Evolutionary conservation across 192 early-diverging fungal genomes (phyloP), one percentile per base, ranked within the genome.

Genomic region (Entomortierella beljakovae): DNA sequence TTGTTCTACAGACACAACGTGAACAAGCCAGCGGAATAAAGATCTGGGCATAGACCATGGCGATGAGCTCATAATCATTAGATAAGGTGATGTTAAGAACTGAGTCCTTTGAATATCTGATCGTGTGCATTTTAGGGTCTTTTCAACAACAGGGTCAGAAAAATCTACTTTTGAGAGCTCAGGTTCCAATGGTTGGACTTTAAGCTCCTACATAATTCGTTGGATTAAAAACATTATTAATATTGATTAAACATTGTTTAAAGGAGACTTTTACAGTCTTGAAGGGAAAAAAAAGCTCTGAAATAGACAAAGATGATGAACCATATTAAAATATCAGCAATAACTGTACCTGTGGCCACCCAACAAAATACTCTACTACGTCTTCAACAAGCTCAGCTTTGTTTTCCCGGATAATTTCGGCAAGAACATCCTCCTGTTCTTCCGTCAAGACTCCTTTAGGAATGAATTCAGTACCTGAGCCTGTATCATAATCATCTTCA

Each of bases 41-140:
- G 67, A 68, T 23, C 61, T 54, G 18, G 75, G 75, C 75, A 79
- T 79, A 0, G 53, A 50, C 75, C 75, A 79, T 1, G 67, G 52
- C 18, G 75, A 57, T 10, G 60, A 51, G 32, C 61, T 52, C 6
- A 69, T 33, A n/a, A 70, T 54, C 31, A 40, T 46, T 33, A 79
- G 38, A 34, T 37, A 79, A 2, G 57, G 67, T 0, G 67, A 61
- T 1, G 56, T 61, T 28, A 79, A 29, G 35, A 79, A 70, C 38
- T 38, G 48, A 20, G 7, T 42, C 57, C 67, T 57, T 10, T 70
- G 48, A 6, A 11, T n/a, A 1, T 64, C 62, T n/a, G 66, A 55
- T 38, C 42, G 37, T 8, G 75, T 65, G 31, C 38, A 23, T 16
- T 65, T 58, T n/a, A 64, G 15, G 22, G 65, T 61, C 22, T 60